A percentile compares a stretch with the other conserved stretches of the same genome.
Conservation (phyloP, 2,329 filamentous ascomycete genomes). For the Paramyrothecium roridum region DNA sequence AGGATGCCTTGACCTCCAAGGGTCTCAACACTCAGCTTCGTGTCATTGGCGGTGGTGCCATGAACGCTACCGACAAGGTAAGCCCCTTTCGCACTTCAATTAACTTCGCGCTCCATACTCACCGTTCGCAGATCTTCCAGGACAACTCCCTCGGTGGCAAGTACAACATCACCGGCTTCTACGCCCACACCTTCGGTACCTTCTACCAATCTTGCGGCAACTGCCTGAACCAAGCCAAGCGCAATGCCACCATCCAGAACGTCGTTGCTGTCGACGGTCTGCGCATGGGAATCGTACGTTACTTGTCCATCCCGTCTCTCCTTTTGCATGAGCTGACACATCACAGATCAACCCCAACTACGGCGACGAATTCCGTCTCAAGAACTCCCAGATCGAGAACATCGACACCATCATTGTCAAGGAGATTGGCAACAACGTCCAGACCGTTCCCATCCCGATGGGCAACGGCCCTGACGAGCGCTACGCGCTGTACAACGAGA, state of each 20-base stretch:
- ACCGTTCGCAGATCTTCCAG: slow-evolving; percentile 19
- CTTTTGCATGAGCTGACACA: not conserved
- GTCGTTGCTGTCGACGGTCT: slow-evolving; percentile 19
- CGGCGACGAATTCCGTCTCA: slow-evolving; percentile 23
- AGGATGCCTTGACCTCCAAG: slow-evolving; percentile 22
- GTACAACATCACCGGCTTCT: slow-evolving; percentile 26
- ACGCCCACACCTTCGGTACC: slow-evolving; percentile 21
- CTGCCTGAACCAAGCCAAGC: slow-evolving; percentile 21
- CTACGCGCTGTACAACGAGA: slow-evolving; percentile 22
- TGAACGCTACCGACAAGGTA: slow-evolving; percentile 24
- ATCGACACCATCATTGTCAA: slow-evolving; percentile 19
- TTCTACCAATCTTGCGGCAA: slow-evolving; percentile 25
- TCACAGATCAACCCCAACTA: slow-evolving; percentile 23
- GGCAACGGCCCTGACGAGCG: slow-evolving; percentile 22
- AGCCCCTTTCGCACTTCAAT: not conserved
- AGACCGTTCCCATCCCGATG: slow-evolving; percentile 19
- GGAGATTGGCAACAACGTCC: slow-evolving; percentile 24
- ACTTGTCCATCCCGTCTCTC: too few relatives aligned
- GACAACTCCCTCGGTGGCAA: slow-evolving; percentile 25
- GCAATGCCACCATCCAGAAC: slow-evolving; percentile 23
- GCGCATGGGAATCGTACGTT: slow-evolving; percentile 19
- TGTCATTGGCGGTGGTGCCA: slow-evolving; percentile 22
- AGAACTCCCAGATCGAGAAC: slow-evolving; percentile 19
- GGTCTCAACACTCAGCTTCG: slow-evolving; percentile 23
- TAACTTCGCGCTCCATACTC: not conserved